These are phyloP conservation scores for Sporobolomyces phaffii DNA, from an alignment of 768 basidiomycete genomes.

Conservation along the genomic window DNA sequence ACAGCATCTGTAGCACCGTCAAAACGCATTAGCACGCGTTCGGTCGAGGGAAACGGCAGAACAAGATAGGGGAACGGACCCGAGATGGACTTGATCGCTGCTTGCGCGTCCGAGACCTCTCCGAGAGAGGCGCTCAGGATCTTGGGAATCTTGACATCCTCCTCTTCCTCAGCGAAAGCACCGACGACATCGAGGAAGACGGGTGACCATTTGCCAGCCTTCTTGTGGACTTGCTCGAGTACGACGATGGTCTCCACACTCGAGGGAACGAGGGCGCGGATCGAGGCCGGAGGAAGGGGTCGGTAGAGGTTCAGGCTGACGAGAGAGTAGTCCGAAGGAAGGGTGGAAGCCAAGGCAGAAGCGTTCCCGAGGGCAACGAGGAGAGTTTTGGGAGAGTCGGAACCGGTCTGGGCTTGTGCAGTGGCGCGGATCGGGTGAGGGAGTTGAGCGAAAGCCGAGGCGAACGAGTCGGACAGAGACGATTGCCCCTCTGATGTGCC, in stretches of 20 bases:
- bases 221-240: conserved; percentile 69
- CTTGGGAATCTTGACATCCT: conserved; percentile 47
- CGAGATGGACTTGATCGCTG: conserved; percentile 49
- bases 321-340: conserved; percentile 42
- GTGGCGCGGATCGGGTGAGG: conserved; percentile 52
- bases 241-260: conserved; percentile 66
- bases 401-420: conserved; percentile 54
- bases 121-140: conserved; percentile 65
- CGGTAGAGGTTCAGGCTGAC: conserved; percentile 57
- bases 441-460: conserved; percentile 37
- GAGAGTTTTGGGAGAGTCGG: conserved; percentile 59
- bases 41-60: background rate
- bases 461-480: conserved; percentile 35
- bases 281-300: conserved; percentile 58
- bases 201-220: conserved; percentile 79
- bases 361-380: conserved; percentile 56
- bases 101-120: conserved; percentile 45
- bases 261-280: conserved; percentile 59
- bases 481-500: conserved; percentile 29
- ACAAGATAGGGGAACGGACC: conserved; percentile 47
- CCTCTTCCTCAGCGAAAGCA: conserved; percentile 60
- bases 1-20: conserved; percentile 26
- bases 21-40: conserved; percentile 19
- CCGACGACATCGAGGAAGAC: conserved; percentile 74
- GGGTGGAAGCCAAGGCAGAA: conserved; percentile 56